Percentiles rank a stretch among this genome's conserved stretches.
phyloP scores from a whole-genome alignment of 2,329 filamentous ascomycete genomes.

The Trichophyton benhamiae region DNA sequence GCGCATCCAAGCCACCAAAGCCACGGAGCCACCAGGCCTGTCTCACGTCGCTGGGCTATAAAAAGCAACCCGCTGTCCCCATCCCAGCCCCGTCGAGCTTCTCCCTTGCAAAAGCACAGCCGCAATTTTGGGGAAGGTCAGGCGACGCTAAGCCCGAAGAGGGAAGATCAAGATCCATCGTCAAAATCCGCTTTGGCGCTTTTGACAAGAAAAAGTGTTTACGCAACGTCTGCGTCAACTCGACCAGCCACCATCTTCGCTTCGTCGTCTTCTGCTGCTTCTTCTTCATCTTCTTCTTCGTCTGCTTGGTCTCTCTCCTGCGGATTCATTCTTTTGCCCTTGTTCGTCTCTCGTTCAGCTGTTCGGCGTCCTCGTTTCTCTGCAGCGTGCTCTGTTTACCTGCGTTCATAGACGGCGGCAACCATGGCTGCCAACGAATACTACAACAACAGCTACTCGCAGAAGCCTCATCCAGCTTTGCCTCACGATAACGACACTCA shows the following conservation, averaged over 20 bases:
- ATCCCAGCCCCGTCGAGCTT: not conserved
- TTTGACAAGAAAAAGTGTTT: not conserved
- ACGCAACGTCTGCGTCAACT: not conserved
- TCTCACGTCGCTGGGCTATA: not conserved
- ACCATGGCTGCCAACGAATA: conserved; percentile 35
- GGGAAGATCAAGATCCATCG: not conserved
- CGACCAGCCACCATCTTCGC: not conserved
- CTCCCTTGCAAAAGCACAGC: not conserved
- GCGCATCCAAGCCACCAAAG: not conserved
- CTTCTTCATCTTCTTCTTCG: no score
- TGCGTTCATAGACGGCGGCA: not conserved
- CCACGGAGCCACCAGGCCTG: not conserved
- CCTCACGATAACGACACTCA: not conserved
- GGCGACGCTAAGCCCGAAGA: not conserved
- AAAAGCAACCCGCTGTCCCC: not conserved
- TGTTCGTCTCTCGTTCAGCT: not conserved
- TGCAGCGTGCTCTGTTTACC: not conserved
- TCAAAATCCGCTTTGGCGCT: not conserved
- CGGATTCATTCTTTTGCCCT: not conserved
- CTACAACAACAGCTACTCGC: conserved; percentile 9
- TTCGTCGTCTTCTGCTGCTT: no score
- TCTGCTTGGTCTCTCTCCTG: not conserved
- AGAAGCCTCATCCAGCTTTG: conserved; percentile 1
- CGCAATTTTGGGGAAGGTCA: not conserved
- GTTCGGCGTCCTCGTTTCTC: not conserved